These are phyloP conservation scores for Ascochyta koolunga DNA, from an alignment of 2,329 filamentous ascomycete genomes.

Conservation along the genomic window DNA sequence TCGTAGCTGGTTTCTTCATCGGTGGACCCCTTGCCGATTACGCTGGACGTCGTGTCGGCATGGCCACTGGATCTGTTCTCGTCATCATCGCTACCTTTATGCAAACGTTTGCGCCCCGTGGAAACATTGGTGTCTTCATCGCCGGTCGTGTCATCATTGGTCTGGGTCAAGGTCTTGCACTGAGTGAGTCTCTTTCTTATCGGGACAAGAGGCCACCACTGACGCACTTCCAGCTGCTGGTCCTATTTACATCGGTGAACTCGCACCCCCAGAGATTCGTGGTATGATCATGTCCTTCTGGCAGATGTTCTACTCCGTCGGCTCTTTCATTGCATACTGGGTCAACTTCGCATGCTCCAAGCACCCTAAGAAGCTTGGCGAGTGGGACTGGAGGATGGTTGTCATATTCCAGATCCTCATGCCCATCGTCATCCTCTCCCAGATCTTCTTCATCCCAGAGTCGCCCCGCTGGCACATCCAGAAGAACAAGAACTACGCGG, in stretches of 20 bases:
- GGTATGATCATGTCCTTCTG: conserved; percentile 73
- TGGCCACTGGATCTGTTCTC: conserved; percentile 67
- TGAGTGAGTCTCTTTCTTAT: conserved; percentile 53
- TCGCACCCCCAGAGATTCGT: conserved; percentile 68
- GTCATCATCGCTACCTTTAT: conserved; percentile 73
- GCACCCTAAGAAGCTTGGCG: conserved; percentile 61
- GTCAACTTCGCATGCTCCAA: conserved; percentile 68
- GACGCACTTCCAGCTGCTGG: conserved; percentile 59
- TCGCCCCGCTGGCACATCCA: conserved; percentile 73
- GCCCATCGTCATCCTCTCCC: conserved; percentile 64
- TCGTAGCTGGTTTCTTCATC: conserved; percentile 72
- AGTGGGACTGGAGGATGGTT: conserved; percentile 77
- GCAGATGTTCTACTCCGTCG: conserved; percentile 71
- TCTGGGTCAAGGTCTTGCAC: conserved; percentile 71
- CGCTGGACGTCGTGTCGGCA: conserved; percentile 67
- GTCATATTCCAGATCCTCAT: conserved; percentile 76
- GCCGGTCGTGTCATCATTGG: conserved; percentile 72
- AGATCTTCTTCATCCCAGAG: conserved; percentile 68
- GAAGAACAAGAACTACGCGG: conserved; percentile 63
- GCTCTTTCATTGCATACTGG: conserved; percentile 67
- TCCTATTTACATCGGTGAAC: conserved; percentile 73
- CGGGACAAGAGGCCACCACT: neutral
- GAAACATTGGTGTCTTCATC: conserved; percentile 69
- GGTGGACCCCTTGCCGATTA: conserved; percentile 69
- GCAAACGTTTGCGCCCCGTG: conserved; percentile 66